Evolutionary conservation across 1,284 basidiomycete species (phyloP).

Genomic region (Meira nashicola): DNA sequence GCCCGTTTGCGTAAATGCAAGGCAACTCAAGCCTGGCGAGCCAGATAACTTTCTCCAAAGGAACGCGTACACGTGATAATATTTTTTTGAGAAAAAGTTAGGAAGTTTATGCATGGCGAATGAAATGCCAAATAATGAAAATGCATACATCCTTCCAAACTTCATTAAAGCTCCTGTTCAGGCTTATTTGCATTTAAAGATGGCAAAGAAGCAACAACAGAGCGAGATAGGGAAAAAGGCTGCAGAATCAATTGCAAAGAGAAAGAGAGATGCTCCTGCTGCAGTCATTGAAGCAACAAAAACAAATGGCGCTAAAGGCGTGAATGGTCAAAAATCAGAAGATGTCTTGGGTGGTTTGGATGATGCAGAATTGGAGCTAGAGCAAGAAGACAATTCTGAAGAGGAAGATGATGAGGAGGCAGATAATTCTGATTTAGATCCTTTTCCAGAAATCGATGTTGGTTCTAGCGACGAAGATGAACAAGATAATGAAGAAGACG

Average conservation of each 20-base stretch:
- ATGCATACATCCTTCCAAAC: neutral
- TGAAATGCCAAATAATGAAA: neutral
- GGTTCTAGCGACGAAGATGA: slow-evolving; percentile 51
- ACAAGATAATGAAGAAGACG: slow-evolving; percentile 40
- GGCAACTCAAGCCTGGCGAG: no score
- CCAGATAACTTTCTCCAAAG: no score
- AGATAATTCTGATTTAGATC: slow-evolving; percentile 48
- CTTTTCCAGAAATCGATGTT: slow-evolving; percentile 57
- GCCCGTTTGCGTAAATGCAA: no score
- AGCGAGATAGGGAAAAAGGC: neutral
- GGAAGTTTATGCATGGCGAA: neutral
- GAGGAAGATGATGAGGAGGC: slow-evolving; percentile 31
- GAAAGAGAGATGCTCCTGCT: slow-evolving; percentile 5
- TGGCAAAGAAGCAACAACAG: neutral
- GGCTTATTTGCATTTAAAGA: neutral
- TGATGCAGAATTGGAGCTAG: slow-evolving; percentile 12
- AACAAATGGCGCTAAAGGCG: neutral
- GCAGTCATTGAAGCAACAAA: neutral
- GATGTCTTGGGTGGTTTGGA: slow-evolving; percentile 1
- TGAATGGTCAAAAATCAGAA: neutral
- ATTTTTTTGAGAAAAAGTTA: neutral
- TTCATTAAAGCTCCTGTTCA: neutral
- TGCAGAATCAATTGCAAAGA: neutral
- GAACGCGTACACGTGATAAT: no score
- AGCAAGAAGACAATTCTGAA: slow-evolving; percentile 14